A percentile compares a stretch with the other conserved stretches of the same genome.
These are phyloP conservation scores for Apiosordaria backusii DNA, from an alignment of 495 filamentous ascomycete genomes.

Conservation along the genomic window DNA sequence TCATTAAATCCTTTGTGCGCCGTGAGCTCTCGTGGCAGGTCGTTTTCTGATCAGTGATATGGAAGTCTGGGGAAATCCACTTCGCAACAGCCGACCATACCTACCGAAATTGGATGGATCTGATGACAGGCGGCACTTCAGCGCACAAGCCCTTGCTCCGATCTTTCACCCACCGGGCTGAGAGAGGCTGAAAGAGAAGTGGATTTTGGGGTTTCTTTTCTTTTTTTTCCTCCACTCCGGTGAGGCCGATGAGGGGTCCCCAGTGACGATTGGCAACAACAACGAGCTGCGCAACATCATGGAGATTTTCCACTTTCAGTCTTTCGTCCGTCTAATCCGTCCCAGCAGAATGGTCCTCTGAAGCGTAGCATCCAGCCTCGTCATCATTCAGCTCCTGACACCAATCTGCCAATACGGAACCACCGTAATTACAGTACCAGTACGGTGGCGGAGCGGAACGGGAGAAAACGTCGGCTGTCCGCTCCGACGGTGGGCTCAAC, in stretches of 20 bases:
- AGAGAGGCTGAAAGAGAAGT: slow-evolving; percentile 2
- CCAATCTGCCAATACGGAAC: neutral
- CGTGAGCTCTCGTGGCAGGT: neutral
- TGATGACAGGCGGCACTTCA: slow-evolving; percentile 2
- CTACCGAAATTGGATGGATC: neutral
- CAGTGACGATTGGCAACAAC: neutral
- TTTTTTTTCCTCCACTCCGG: neutral
- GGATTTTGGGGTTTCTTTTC: neutral
- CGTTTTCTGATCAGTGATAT: neutral
- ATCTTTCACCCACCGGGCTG: neutral
- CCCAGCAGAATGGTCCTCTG: neutral
- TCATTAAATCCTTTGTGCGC: neutral
- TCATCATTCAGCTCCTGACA: slow-evolving; percentile 11
- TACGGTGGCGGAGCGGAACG: slow-evolving; percentile 26
- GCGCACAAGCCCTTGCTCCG: slow-evolving; percentile 1
- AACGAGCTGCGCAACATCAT: neutral
- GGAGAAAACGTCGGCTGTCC: slow-evolving; percentile 14
- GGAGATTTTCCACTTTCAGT: neutral
- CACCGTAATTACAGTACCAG: slow-evolving; percentile 3
- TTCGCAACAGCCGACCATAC: neutral
- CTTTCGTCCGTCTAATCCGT: neutral
- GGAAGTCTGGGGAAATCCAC: neutral
- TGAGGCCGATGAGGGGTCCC: slow-evolving; percentile 9
- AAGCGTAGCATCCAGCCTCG: neutral
- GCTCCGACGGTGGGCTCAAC: slow-evolving; percentile 4